Evolutionary conservation across 2,329 filamentous ascomycete genomes (phyloP), one percentile per base, ranked within the genome.

Genomic region (Colletotrichum sp.): DNA sequence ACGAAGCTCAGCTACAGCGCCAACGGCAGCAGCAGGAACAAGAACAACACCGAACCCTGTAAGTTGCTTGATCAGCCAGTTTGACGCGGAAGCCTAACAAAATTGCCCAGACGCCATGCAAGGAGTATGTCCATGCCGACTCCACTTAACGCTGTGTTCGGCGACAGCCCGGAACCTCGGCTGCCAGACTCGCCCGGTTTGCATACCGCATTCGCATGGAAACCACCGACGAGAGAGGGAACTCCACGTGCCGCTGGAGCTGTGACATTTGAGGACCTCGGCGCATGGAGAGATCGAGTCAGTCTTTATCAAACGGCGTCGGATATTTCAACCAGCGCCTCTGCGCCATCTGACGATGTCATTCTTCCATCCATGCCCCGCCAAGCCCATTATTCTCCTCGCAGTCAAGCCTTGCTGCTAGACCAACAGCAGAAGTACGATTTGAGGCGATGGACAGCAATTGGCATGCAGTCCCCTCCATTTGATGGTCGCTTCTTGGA

Each of bases 111-210:
- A 10, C 73, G 70, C 5, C 73, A 64, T 8, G 57, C 70, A 5
- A 76, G 73, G 18, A 76, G 70, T 15, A 73, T 69, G 34, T 76
- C 73, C 6, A 73, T 76, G 73, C 73, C 73, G 9, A 65, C 64
- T 9, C 64, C 70, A 2, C 21, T 76, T 2, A 69, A 65, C 21
- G n/a, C 34, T 4, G 64, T 76, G 4, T 76, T 73, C 18, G n/a
- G 57, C 16, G 32, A 76, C 16, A 44, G 15, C 21, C 16, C 44
- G 24, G 30, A 32, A 9, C 39, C 18, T 9, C 32, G 24, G 7
- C 16, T 57, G 16, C 64, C 70, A 5, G 57, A 69, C 9, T 69
- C 70, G 5, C 59, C 64, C 1, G 12, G 28, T 12, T 32, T 32
- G 6, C 21, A 59, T 6, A 59, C 21, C 18, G 44, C 39, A 2